A percentile compares a stretch with the other conserved stretches of the same genome.
phyloP scores from a whole-genome alignment of 2,329 filamentous ascomycete species.

The Penicillium concentricum region DNA sequence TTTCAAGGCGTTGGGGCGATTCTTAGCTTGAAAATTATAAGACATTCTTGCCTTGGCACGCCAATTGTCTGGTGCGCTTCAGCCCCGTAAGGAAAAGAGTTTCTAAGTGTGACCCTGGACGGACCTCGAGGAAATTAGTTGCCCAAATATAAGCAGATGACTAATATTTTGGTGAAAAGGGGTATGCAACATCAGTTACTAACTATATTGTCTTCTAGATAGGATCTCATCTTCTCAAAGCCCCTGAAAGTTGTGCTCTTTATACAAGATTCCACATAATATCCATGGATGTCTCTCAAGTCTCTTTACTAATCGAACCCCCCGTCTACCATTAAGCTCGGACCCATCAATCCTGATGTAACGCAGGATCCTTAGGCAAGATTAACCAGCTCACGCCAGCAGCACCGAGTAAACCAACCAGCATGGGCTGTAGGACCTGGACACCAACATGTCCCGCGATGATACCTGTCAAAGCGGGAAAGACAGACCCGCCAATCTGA shows the following conservation, averaged over 20 bases:
- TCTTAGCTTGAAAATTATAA: neutral
- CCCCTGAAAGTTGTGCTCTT: neutral
- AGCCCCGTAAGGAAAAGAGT: neutral
- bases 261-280: neutral
- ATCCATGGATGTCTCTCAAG: neutral
- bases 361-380: slow-evolving; percentile 22
- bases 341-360: slow-evolving; percentile 22
- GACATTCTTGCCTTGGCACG: neutral
- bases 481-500: slow-evolving; percentile 56
- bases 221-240: neutral
- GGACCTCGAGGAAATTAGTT: no score
- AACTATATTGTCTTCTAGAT: neutral
- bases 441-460: slow-evolving; percentile 50
- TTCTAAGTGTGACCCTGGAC: no score
- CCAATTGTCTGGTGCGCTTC: neutral
- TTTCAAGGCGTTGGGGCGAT: neutral
- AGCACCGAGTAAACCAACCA: slow-evolving; percentile 49
- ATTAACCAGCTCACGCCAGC: slow-evolving; percentile 52
- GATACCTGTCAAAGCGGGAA: slow-evolving; percentile 57
- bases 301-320: neutral
- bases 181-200: no score
- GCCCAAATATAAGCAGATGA: no score
- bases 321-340: neutral
- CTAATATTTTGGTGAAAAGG: no score
- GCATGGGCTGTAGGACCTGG: slow-evolving; percentile 52